These are phyloP conservation scores for Fraxinus cuspidata DNA, from an alignment of 257 asterid genomes.

Conservation along the genomic window DNA sequence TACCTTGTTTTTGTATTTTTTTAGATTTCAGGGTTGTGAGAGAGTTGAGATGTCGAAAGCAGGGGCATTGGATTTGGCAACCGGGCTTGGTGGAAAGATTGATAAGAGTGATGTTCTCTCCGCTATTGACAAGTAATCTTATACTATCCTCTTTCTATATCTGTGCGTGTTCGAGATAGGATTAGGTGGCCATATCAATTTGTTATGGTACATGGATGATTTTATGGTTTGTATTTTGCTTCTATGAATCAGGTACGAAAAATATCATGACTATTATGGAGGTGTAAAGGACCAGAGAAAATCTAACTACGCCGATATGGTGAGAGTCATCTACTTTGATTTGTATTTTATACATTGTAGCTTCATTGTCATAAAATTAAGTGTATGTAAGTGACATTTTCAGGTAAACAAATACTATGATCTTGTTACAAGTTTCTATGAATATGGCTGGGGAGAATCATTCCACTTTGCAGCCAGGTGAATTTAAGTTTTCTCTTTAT, in stretches of 20 bases:
- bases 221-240: slow-evolving; percentile 16
- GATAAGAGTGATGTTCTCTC: slow-evolving; percentile 71
- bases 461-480: slow-evolving; percentile 98
- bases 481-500: background rate
- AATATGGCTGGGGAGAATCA: slow-evolving; percentile 99
- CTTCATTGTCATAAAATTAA: background rate
- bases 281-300: slow-evolving; percentile 89
- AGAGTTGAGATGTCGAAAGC: slow-evolving; percentile 58
- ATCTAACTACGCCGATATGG: slow-evolving; percentile 91
- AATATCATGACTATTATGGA: slow-evolving; percentile 87
- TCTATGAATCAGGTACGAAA: slow-evolving; percentile 72
- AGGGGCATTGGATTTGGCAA: slow-evolving; percentile 85
- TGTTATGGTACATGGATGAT: slow-evolving; percentile 2
- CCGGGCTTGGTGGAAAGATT: slow-evolving; percentile 89
- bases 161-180: too few relatives aligned
- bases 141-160: background rate
- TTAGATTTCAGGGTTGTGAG: slow-evolving; percentile 39
- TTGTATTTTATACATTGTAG: background rate
- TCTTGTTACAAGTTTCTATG: slow-evolving; percentile 97
- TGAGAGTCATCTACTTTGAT: slow-evolving; percentile 31
- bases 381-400: slow-evolving; percentile 2
- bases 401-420: slow-evolving; percentile 98
- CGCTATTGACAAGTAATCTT: slow-evolving; percentile 73
- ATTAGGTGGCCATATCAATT: too few relatives aligned
- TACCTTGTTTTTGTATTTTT: background rate